Conservation (phyloP, 768 basidiomycete species). For the Boletus vermiculosoides region DNA sequence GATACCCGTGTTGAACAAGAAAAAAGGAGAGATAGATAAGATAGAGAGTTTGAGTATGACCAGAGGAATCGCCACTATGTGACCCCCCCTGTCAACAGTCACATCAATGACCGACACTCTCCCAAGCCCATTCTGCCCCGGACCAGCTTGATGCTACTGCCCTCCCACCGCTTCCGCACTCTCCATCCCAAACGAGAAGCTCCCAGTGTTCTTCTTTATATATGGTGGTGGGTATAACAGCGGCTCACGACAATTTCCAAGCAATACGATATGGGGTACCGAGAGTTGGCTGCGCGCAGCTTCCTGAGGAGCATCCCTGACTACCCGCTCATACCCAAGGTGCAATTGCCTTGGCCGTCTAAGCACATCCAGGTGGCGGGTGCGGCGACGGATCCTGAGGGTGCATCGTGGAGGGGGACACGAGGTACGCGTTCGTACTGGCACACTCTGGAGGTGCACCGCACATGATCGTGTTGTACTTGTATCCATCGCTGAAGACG, state of each 20-base stretch:
- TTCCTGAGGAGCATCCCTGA: constrained; percentile 67
- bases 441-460: constrained; percentile 64
- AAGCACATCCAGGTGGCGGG: constrained; percentile 46
- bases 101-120: neutral
- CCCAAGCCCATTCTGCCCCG: neutral
- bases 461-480: constrained; percentile 46
- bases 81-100: neutral
- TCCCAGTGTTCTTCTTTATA: constrained; percentile 58
- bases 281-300: constrained; percentile 53
- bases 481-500: constrained; percentile 32
- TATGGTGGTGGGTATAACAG: constrained; percentile 65
- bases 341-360: constrained; percentile 52
- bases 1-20: constrained; percentile 48
- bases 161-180: constrained; percentile 36
- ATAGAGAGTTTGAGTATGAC: constrained; percentile 60
- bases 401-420: too few species aligned
- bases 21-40: constrained; percentile 44
- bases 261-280: constrained; percentile 51
- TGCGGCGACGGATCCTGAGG: constrained; percentile 2
- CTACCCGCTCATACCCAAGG: constrained; percentile 61
- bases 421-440: constrained; percentile 47
- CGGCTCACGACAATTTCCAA: constrained; percentile 48
- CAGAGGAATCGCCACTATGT: constrained; percentile 40
- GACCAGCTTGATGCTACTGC: constrained; percentile 68
- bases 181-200: constrained; percentile 25